phyloP scores from a whole-genome alignment of 2,329 filamentous ascomycete species.

The Graphilbum sp. region DNA sequence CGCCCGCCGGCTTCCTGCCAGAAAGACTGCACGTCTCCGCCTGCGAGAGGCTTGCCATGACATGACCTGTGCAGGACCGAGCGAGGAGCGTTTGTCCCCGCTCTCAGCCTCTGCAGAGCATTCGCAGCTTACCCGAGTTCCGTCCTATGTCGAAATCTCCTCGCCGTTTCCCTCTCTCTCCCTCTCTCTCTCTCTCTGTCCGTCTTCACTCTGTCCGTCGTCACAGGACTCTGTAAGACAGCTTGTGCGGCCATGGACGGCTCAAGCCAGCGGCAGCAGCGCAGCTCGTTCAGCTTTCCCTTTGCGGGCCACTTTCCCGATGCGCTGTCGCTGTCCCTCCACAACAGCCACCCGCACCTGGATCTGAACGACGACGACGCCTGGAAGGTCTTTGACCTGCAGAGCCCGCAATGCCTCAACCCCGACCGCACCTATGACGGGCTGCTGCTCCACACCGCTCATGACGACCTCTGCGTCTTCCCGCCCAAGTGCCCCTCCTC shows the following conservation, averaged over 20 bases:
- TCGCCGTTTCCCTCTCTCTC: background rate
- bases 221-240: too few species aligned
- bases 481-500: conserved; percentile 7
- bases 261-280: conserved; percentile 4
- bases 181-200: background rate
- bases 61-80: too few species aligned
- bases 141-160: too few species aligned
- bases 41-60: too few species aligned
- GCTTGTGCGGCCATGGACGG: conserved; percentile 6
- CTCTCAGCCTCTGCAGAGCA: too few species aligned
- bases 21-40: too few species aligned
- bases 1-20: too few species aligned
- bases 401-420: conserved; percentile 7
- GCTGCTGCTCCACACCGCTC: conserved; percentile 8
- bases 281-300: conserved; percentile 4
- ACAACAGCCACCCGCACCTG: background rate
- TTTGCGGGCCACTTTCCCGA: conserved; percentile 5
- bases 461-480: conserved; percentile 10
- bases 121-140: too few species aligned
- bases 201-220: background rate
- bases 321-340: background rate
- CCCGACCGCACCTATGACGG: conserved; percentile 3
- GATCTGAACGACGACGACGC: conserved; percentile 2
- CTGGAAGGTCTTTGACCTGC: conserved; percentile 8
- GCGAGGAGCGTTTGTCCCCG: too few species aligned